Conservation (phyloP, 1,284 basidiomycete genomes). For the Malassezia nana region DNA sequence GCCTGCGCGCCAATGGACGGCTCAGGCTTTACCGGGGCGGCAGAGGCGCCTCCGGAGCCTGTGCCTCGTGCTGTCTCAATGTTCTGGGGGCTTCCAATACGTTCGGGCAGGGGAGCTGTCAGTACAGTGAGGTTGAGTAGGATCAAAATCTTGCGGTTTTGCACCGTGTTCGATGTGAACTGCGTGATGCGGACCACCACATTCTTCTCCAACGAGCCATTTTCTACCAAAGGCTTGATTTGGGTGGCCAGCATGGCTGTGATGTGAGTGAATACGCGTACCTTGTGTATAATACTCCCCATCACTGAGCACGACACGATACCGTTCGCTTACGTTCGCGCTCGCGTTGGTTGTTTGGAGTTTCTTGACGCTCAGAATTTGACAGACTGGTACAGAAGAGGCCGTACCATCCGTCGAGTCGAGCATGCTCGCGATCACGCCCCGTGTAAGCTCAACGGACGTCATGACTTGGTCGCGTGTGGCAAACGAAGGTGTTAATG, state of each 20-base stretch:
- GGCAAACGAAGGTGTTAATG: conserved; percentile 7
- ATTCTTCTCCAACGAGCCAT: conserved; percentile 62
- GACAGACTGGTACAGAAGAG: conserved; percentile 36
- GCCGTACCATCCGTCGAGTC: conserved; percentile 25
- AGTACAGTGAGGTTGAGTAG: conserved; percentile 60
- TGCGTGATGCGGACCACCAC: conserved; percentile 65
- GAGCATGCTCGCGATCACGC: conserved; percentile 39
- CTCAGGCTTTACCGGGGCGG: not conserved
- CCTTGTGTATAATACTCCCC: conserved; percentile 41
- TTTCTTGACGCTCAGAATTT: conserved; percentile 46
- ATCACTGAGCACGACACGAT: conserved; percentile 45
- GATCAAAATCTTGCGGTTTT: conserved; percentile 71
- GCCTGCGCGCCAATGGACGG: conserved; percentile 16
- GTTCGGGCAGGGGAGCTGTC: conserved; percentile 21
- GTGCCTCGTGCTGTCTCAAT: conserved; percentile 21
- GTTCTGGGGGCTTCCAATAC: conserved; percentile 35
- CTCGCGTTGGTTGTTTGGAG: conserved; percentile 29
- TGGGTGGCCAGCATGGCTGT: conserved; percentile 85
- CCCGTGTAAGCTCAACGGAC: conserved; percentile 27
- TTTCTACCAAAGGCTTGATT: conserved; percentile 66
- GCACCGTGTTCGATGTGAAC: conserved; percentile 73
- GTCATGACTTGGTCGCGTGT: conserved; percentile 9
- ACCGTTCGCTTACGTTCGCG: conserved; percentile 35
- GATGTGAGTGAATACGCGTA: conserved; percentile 10
- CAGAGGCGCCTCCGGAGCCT: not conserved